These are phyloP conservation scores for Cutaneotrichosporon daszewskae DNA, from an alignment of 1,284 basidiomycete species.

Conservation along the genomic window DNA sequence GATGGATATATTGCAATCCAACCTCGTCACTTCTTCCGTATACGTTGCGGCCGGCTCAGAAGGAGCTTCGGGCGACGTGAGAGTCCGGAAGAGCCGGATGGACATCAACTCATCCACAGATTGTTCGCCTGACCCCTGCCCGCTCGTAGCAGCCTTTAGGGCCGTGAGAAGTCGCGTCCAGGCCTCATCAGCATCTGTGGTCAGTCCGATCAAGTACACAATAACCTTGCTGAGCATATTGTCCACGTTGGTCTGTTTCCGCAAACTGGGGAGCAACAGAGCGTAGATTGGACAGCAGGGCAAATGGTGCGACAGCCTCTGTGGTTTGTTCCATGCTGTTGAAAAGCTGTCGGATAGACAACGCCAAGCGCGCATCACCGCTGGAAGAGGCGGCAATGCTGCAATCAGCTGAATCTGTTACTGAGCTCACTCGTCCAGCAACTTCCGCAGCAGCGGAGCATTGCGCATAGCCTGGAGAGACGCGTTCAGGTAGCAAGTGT, in stretches of 20 bases:
- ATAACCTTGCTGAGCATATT: conserved; percentile 83
- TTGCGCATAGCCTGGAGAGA: conserved; percentile 85
- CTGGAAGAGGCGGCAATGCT: conserved; percentile 1
- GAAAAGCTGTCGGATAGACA: conserved; percentile 68
- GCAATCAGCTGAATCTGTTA: background rate
- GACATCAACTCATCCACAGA: conserved; percentile 77
- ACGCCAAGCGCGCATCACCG: conserved; percentile 37
- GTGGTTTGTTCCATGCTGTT: conserved; percentile 66
- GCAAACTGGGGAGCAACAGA: conserved; percentile 86
- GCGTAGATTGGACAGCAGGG: conserved; percentile 67
- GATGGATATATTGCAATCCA: conserved; percentile 86
- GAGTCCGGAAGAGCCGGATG: conserved; percentile 69
- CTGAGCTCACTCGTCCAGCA: background rate
- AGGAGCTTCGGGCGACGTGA: conserved; percentile 72
- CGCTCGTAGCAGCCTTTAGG: conserved; percentile 56
- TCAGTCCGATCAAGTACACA: conserved; percentile 1
- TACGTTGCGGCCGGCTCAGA: conserved; percentile 65
- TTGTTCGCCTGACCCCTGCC: conserved; percentile 30
- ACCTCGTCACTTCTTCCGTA: conserved; percentile 72
- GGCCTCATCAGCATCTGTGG: conserved; percentile 90
- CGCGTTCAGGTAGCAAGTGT: conserved; percentile 77
- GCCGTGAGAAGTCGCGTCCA: conserved; percentile 79
- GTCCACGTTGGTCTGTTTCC: conserved; percentile 58
- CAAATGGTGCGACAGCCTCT: conserved; percentile 67
- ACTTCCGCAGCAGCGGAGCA: conserved; percentile 79